Evolutionary conservation across 805 yeast genomes (phyloP), one percentile per base, ranked within the genome.

Genomic region (Phaffomyces opuntiae): DNA sequence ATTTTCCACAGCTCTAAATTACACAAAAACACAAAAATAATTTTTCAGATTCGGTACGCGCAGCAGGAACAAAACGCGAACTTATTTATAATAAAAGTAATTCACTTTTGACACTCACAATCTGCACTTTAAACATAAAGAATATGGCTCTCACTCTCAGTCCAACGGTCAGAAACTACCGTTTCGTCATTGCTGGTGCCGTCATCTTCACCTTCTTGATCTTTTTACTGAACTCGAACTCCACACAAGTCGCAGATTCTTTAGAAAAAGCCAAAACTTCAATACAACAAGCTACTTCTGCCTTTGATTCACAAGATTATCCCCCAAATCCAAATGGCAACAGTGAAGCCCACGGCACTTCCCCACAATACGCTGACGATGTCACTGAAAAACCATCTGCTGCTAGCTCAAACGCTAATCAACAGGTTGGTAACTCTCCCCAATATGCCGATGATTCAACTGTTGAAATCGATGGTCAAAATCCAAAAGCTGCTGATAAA

Each of bases 161-260:
- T 17, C 51, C 52, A 14, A 60, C 71, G 53, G 64, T 69, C 47
- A 68, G 78, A 57, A 77, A 76, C 61, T 65, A 74, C 53, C 78
- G 85, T 49, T 70, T 76, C 49, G 52, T 76, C 14, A 59, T 78
- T 12, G 76, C 76, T 12, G 74, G 80, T 2, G 53, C 78, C 38
- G 75, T 75, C 24, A 61, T 79, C 29, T 61, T 81, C 42, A 68
- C 72, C 54, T 60, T 81, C 44, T 66, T 79, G 21, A 63, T 74
- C 35, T 69, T 80, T 53, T 65, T 81, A 43, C 69, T 73, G 43
- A 61, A 75, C 4, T 68, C 80, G 2, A 70, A 73, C 40, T 55
- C 80, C 4, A 69, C 73, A 39, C 54, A 61, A 42, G 60, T 70
- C 40, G 57, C 63, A 11, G 50, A 56, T 38, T 57, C 69, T 5